phyloP scores from a whole-genome alignment of 306 rosid genomes.

The Fagus sylvatica region DNA sequence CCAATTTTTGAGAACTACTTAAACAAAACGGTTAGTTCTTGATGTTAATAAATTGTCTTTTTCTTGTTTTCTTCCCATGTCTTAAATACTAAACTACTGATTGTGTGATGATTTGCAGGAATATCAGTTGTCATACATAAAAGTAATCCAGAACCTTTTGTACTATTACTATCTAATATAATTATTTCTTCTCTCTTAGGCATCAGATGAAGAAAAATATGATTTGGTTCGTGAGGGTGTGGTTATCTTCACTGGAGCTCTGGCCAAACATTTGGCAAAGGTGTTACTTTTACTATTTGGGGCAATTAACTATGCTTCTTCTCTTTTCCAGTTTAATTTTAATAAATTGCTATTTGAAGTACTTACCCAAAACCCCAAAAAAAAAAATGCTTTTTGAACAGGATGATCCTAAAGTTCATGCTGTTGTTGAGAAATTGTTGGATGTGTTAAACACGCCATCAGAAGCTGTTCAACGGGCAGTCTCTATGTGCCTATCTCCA shows the following conservation, averaged over 20 bases:
- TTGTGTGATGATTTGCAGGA: not conserved
- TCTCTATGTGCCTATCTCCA: slow-evolving; percentile 87
- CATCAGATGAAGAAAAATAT: slow-evolving; percentile 86
- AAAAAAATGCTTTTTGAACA: slow-evolving; percentile 27
- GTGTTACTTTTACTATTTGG: slow-evolving; percentile 32
- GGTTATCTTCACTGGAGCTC: slow-evolving; percentile 95
- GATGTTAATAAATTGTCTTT: not conserved
- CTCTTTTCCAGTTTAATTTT: not conserved
- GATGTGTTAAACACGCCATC: slow-evolving; percentile 96
- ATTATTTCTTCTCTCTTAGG: slow-evolving; percentile 41
- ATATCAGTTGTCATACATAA: slow-evolving; percentile 4
- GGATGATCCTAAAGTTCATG: slow-evolving; percentile 92
- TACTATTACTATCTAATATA: not conserved
- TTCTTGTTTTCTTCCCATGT: slow-evolving; percentile 1
- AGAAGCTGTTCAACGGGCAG: slow-evolving; percentile 99
- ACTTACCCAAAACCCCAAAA: not conserved
- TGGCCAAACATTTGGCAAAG: slow-evolving; percentile 95
- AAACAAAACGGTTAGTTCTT: slow-evolving; percentile 70
- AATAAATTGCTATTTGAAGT: not conserved
- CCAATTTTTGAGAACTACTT: slow-evolving; percentile 95
- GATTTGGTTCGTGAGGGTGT: slow-evolving; percentile 99
- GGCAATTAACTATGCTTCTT: not conserved
- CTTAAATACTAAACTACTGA: not conserved
- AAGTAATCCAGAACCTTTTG: not conserved
- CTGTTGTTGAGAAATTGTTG: slow-evolving; percentile 91